Conservation (phyloP, 306 rosid genomes). For the Castanospermum australe region DNA sequence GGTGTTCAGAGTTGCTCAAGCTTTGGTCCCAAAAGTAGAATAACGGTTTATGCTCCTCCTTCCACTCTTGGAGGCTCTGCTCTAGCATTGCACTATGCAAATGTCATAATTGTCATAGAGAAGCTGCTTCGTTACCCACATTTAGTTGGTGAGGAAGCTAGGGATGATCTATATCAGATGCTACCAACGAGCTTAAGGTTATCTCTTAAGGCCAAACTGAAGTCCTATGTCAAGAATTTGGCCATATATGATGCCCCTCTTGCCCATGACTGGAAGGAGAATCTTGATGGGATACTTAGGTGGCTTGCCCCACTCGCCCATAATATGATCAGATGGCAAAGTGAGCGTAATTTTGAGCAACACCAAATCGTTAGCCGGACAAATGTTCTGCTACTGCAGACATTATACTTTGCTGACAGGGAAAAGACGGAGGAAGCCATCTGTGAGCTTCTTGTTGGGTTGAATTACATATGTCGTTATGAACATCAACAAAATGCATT, state of each 20-base stretch:
- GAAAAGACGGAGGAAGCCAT: constrained; percentile 69
- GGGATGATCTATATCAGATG: constrained; percentile 89
- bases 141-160: constrained; percentile 82
- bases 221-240: constrained; percentile 66
- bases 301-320: constrained; percentile 90
- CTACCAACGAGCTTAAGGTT: constrained; percentile 71
- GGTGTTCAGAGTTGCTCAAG: constrained; percentile 41
- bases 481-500: constrained; percentile 89
- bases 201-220: constrained; percentile 65
- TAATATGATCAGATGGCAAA: constrained; percentile 91
- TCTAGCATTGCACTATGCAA: constrained; percentile 84
- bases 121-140: constrained; percentile 88
- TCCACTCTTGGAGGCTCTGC: constrained; percentile 88
- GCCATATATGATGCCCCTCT: constrained; percentile 94
- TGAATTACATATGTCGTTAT: constrained; percentile 86
- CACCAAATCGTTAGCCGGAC: constrained; percentile 70
- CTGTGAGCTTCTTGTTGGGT: constrained; percentile 77
- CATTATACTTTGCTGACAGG: constrained; percentile 72
- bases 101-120: constrained; percentile 75
- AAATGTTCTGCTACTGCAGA: constrained; percentile 76
- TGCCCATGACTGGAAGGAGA: constrained; percentile 94
- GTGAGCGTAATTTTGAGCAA: constrained; percentile 87
- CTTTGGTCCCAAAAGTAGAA: constrained; percentile 55
- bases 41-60: constrained; percentile 59
- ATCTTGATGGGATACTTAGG: constrained; percentile 64